These are phyloP conservation scores for Claviceps purpurea DNA, from an alignment of 2,329 filamentous ascomycete genomes.

Conservation along the genomic window DNA sequence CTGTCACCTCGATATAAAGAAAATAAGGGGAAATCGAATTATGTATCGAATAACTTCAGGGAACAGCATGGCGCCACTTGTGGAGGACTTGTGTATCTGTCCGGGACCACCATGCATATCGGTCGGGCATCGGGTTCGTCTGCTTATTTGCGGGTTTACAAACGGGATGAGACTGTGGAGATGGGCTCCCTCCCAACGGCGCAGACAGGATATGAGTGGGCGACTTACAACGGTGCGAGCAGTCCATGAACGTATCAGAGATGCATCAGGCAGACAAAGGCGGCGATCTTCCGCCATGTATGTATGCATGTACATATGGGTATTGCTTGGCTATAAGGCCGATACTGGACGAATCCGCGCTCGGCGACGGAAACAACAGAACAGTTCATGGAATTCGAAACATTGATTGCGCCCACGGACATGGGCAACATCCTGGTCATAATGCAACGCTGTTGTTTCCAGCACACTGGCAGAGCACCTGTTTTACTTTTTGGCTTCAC, in stretches of 20 bases:
- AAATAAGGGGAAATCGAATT: neutral
- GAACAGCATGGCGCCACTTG: constrained; percentile 2
- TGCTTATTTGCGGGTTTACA: neutral
- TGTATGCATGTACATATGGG: neutral
- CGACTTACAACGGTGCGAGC: neutral
- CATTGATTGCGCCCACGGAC: neutral
- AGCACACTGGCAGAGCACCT: neutral
- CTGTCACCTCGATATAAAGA: no score
- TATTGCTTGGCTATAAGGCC: neutral
- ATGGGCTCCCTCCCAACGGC: neutral
- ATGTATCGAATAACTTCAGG: neutral
- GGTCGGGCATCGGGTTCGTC: neutral
- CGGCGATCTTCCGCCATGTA: neutral
- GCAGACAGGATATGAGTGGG: neutral
- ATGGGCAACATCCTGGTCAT: neutral
- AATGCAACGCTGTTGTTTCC: neutral
- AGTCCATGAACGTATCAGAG: neutral
- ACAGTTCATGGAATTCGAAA: neutral
- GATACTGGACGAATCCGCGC: neutral
- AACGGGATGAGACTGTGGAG: neutral
- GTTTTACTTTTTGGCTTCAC: neutral
- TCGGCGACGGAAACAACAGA: neutral
- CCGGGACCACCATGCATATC: neutral
- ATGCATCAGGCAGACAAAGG: neutral
- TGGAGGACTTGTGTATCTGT: neutral